These are phyloP conservation scores for Chlorella vulgaris DNA, from an alignment of 139 green algal species.

Conservation along the genomic window DNA sequence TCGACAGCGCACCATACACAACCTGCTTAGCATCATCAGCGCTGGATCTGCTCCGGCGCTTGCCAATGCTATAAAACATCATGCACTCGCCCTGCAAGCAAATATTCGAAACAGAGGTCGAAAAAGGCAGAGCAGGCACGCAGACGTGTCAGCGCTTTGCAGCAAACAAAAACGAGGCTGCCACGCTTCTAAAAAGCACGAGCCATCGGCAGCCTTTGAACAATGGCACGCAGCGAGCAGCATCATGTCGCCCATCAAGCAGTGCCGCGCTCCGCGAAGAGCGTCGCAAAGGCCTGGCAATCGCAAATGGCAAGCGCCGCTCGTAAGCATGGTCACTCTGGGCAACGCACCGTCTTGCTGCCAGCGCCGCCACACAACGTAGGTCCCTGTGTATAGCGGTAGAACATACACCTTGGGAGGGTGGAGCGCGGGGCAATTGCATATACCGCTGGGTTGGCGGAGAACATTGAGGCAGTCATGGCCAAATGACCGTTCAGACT, in stretches of 20 bases:
- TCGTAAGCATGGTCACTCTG: neutral
- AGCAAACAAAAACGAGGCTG: neutral
- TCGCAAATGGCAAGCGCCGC: no score
- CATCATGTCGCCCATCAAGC: no score
- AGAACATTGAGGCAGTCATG: neutral
- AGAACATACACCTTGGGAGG: slow-evolving; percentile 8
- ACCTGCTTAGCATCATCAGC: neutral
- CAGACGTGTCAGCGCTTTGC: no score
- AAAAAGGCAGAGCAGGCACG: no score
- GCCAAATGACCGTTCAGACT: neutral
- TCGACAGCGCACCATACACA: neutral
- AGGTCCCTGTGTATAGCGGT: neutral
- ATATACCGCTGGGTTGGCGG: neutral
- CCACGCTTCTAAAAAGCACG: no score
- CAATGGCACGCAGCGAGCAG: no score
- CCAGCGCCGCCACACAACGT: neutral
- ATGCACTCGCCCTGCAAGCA: slow-evolving; percentile 23
- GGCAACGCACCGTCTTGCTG: neutral
- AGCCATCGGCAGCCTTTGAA: no score
- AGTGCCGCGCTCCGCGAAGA: no score
- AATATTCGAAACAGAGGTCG: no score
- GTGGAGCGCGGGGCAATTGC: neutral
- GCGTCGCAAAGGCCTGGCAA: no score
- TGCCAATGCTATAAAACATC: neutral
- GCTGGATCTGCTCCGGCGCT: neutral